Conservation (phyloP, 805 yeast genomes). For the Lipomyces mesembrius region DNA sequence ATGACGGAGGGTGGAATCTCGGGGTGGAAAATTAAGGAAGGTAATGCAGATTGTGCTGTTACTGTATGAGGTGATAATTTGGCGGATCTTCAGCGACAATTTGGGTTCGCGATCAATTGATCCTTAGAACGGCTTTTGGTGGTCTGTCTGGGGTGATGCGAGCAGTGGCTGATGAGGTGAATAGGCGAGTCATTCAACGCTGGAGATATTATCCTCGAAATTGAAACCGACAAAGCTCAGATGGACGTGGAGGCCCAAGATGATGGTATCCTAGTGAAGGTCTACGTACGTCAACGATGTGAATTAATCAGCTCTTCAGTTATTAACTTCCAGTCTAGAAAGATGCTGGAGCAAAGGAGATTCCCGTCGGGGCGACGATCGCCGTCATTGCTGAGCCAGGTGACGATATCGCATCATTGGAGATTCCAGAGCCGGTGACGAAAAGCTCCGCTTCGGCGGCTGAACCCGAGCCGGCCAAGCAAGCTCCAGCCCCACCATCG, state of each 20-base stretch:
- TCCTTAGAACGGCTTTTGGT: not conserved
- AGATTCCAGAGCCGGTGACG: constrained; percentile 55
- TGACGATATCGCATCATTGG: constrained; percentile 73
- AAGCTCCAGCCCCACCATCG: constrained; percentile 19
- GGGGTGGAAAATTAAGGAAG: constrained; percentile 82
- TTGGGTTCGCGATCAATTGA: not conserved
- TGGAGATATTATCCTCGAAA: constrained; percentile 96
- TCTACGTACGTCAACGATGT: constrained; percentile 49
- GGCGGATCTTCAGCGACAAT: not conserved
- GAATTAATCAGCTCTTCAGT: not conserved
- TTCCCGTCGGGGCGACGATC: constrained; percentile 86
- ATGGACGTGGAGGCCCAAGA: constrained; percentile 98
- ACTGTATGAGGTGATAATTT: too few species aligned
- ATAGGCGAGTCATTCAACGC: constrained; percentile 67
- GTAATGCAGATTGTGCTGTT: constrained; percentile 41
- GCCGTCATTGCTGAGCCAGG: constrained; percentile 87
- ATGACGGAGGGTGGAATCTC: constrained; percentile 96
- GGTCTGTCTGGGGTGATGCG: not conserved
- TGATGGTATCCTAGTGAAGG: constrained; percentile 86
- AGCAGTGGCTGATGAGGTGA: not conserved
- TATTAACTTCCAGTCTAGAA: constrained; percentile 17
- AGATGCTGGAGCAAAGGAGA: constrained; percentile 74
- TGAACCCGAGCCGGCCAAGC: constrained; percentile 18
- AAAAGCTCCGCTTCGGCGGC: constrained; percentile 35
- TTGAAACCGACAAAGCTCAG: constrained; percentile 96